Evolutionary conservation across 306 rosid species (phyloP), one percentile per base, ranked within the genome.

Genomic region (Castanospermum australe): DNA sequence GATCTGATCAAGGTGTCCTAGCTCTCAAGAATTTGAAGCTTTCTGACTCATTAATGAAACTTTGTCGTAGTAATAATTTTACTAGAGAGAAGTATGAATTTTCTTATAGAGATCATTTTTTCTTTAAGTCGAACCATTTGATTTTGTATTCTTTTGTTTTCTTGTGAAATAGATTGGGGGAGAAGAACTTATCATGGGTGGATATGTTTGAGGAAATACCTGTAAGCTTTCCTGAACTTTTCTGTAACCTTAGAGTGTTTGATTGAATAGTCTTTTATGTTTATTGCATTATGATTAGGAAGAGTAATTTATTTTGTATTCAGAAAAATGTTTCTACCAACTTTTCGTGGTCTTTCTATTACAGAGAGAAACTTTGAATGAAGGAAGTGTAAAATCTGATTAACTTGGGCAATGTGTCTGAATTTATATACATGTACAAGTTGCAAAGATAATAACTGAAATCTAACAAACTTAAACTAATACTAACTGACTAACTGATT

Each of bases 161-260:
- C 68, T 51, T 76, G 30, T 79, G 75, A 21, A 55, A 83, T 81
- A 95, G 99, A 82, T 86, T 92, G 91, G 93, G 99, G 89, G 99
- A 93, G 92, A 95, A 91, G 73, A 95, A 93, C 77, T 82, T 95
- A 45, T 81, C 98, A 33, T 93, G 99, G 99, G 98, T 93, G 84
- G 97, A 93, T 81, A 93, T 95, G 78, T 95, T 95, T 14, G 98
- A 93, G 86, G 99, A 95, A 86, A 95, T 95, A 80, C 97, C 99
- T 52, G 98, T 95, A 85, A 88, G 98, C 50, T 63, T 66, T 76
- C 71, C 50, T 51, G 0, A 64, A 52, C 62, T 70, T 77, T 75
- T 24, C 33, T 45, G 13, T 74, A 24, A 47, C 59, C 18, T 66
- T 65, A 62, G 42, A 12, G 45, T 57, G n/a, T 66, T 33, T 21